Percentiles rank a stretch among this genome's conserved stretches.
phyloP scores from a whole-genome alignment of 306 rosid species.

The Cercis canadensis region DNA sequence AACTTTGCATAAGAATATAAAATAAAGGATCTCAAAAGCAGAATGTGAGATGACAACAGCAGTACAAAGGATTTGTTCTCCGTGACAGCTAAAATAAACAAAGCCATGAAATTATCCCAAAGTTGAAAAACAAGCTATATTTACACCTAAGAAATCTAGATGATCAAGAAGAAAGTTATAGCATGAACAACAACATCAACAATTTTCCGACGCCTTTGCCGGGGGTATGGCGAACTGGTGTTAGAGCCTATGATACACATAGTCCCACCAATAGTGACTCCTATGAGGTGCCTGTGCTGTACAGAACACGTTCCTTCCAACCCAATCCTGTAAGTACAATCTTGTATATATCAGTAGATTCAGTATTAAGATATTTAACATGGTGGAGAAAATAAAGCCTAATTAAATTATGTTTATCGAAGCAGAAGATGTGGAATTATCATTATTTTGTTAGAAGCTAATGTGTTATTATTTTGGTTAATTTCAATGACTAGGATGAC shows the following conservation, averaged over 20 bases:
- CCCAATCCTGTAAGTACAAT: slow-evolving; percentile 46
- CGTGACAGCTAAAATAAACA: slow-evolving; percentile 38
- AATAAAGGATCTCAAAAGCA: slow-evolving; percentile 1
- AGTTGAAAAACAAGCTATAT: slow-evolving; percentile 25
- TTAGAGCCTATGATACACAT: slow-evolving; percentile 44
- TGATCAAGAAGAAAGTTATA: slow-evolving; percentile 36
- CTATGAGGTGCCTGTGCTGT: slow-evolving; percentile 43
- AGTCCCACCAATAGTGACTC: slow-evolving; percentile 38
- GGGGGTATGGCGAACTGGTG: slow-evolving; percentile 30
- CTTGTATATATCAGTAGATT: neutral
- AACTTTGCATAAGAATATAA: slow-evolving; percentile 41
- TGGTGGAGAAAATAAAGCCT: neutral
- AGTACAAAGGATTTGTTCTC: slow-evolving; percentile 30
- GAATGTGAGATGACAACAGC: neutral
- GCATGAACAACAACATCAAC: slow-evolving; percentile 54
- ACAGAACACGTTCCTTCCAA: slow-evolving; percentile 44
- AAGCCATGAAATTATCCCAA: neutral
- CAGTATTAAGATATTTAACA: neutral
- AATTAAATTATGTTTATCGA: neutral
- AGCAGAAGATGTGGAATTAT: too few species aligned
- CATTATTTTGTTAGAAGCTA: too few species aligned
- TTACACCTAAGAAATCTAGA: slow-evolving; percentile 21
- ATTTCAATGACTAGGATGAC: slow-evolving; percentile 47
- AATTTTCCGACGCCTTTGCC: slow-evolving; percentile 34
- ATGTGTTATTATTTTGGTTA: neutral